These are phyloP conservation scores for Botrytis cinerea DNA, from an alignment of 2,329 filamentous ascomycete genomes.

Conservation along the genomic window DNA sequence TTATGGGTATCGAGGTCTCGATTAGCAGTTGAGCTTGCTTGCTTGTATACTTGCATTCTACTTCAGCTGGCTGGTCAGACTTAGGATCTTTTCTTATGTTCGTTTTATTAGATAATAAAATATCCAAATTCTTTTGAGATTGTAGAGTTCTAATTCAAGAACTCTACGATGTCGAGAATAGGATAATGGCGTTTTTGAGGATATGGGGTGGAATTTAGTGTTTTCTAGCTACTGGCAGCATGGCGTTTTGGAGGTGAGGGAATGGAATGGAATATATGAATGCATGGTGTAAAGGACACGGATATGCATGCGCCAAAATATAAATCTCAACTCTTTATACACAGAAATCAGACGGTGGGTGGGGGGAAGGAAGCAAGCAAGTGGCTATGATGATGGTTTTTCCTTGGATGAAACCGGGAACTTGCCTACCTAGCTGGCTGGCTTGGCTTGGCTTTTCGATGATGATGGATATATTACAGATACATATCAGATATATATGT, in stretches of 20 bases:
- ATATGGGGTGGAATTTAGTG: not conserved
- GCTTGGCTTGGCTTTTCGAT: not conserved
- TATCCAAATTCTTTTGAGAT: constrained; percentile 34
- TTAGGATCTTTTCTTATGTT: constrained; percentile 25
- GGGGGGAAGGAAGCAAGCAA: not conserved
- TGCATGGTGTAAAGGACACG: not conserved
- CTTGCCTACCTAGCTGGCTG: not conserved
- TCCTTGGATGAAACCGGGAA: not conserved
- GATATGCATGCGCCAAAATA: constrained; percentile 11
- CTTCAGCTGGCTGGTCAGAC: constrained; percentile 23
- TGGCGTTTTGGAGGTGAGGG: not conserved
- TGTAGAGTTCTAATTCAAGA: constrained; percentile 20
- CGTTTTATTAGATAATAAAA: constrained; percentile 22
- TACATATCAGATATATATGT: constrained; percentile 1
- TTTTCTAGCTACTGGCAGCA: constrained; percentile 4
- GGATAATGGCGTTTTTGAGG: constrained; percentile 17
- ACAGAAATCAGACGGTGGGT: not conserved
- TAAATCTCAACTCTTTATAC: constrained; percentile 23
- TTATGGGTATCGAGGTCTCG: constrained; percentile 34
- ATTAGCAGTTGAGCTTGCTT: constrained; percentile 4
- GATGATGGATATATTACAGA: constrained; percentile 1
- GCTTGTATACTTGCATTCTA: not conserved
- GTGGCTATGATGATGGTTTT: not conserved
- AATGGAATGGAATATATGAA: not conserved
- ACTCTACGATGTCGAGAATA: constrained; percentile 39